Evolutionary conservation across 768 basidiomycete species (phyloP), one percentile per base, ranked within the genome.

Genomic region (Tulasnella sp.): DNA sequence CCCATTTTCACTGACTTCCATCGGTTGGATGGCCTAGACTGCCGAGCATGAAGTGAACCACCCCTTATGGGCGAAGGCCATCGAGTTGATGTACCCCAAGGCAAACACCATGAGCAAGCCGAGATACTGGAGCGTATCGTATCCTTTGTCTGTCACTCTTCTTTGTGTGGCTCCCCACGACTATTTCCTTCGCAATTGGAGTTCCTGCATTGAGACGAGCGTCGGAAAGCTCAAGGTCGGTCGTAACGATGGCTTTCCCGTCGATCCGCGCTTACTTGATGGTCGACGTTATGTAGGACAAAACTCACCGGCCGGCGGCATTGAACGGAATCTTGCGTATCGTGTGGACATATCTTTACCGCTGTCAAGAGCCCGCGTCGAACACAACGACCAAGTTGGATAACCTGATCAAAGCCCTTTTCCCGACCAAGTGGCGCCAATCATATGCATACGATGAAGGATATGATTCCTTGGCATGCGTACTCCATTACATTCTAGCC

Each of bases 21-120:
- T n/a, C 24, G 27, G 58, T 48, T 31, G 5, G 4, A 6, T 6
- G 62, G 18, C 81, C 46, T 71, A 96, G 94, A 97, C 93, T 52
- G 97, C 95, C 0, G 95, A 96, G 86, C 96, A 95, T 8, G 96
- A 98, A 86, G 96, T 97, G 74, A 98, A 98, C 82, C 93, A 97
- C 84, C 96, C 96, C 0, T 89, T 93, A 82, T 98, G 96, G 96
- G 94, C 92, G 7, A 95, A 94, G 84, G 96, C 96, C 0, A 93
- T 96, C 40, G 93, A 96, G 84, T 87, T 89, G 18, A 94, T 97
- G 44, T 92, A 91, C 84, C 92, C 93, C 2, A 94, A 92, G 83
- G 93, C 93, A 2, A 89, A 89, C 80, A 93, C 94, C 77, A 93
- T 96, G 92, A 84, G 88, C 52, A 97, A 97, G 84, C 94, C 93